Conservation (phyloP, 805 yeast species). For the Maudiozyma barnettii region DNA sequence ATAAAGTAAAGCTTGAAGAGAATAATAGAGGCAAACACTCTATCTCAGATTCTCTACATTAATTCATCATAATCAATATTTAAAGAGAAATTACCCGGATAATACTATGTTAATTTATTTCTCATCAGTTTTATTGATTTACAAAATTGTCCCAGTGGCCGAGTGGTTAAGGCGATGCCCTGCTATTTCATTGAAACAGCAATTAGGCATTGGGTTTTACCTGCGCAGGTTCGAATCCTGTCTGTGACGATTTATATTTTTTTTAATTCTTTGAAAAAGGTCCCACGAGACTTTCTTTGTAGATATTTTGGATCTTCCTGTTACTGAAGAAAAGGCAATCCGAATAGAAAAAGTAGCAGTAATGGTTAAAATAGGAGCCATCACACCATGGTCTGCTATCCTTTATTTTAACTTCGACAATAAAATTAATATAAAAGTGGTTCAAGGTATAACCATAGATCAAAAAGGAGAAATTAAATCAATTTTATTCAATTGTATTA, state of each 20-base stretch:
- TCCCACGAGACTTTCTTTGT: background rate
- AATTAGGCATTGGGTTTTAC: slow-evolving; percentile 80
- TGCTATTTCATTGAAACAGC: slow-evolving; percentile 46
- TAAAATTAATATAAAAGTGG: no score
- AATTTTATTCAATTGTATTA: no score
- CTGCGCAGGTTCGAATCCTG: slow-evolving; percentile 99
- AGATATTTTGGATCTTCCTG: background rate
- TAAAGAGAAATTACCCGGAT: no score
- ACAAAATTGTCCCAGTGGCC: slow-evolving; percentile 57
- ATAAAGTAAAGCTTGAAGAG: no score
- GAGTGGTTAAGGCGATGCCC: slow-evolving; percentile 94
- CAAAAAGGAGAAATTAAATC: background rate
- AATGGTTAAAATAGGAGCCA: background rate
- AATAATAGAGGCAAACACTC: no score
- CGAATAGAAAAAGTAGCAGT: background rate
- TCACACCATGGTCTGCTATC: background rate
- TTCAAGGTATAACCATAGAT: no score
- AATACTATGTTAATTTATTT: no score
- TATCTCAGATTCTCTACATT: no score
- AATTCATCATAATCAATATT: no score
- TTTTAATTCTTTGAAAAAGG: slow-evolving; percentile 8
- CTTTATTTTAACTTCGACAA: background rate
- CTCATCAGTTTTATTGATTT: no score
- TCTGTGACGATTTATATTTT: slow-evolving; percentile 83
- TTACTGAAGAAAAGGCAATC: background rate